Evolutionary conservation across 2,329 filamentous ascomycete species (phyloP).

Genomic region (Neofusicoccum laricinum): DNA sequence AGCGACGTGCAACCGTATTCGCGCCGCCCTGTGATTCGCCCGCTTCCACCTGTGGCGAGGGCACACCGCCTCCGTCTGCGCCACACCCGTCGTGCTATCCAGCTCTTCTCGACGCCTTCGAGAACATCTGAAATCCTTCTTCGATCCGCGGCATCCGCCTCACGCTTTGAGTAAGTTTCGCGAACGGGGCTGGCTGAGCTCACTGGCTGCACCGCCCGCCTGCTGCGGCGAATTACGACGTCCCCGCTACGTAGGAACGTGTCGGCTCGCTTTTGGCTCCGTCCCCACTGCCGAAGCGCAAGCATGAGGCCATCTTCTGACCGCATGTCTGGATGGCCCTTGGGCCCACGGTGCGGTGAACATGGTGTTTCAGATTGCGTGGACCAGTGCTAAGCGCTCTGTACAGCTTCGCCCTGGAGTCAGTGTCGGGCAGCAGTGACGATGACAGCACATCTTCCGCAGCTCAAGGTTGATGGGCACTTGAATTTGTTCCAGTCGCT

Average conservation of each 20-base stretch:
- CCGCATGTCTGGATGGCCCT: neutral
- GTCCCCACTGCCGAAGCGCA: neutral
- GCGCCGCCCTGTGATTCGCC: neutral
- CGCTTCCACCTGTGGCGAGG: too few relatives aligned
- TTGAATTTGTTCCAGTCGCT: too few relatives aligned
- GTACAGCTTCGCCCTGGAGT: neutral
- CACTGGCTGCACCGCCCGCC: neutral
- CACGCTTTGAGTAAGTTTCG: neutral
- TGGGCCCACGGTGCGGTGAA: conserved; percentile 10
- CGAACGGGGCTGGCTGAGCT: neutral
- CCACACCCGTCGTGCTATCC: neutral
- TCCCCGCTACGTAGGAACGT: neutral
- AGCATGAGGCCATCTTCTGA: neutral
- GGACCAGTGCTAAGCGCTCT: neutral
- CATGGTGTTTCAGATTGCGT: conserved; percentile 1
- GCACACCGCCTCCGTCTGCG: neutral
- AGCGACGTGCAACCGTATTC: neutral
- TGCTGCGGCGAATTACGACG: neutral
- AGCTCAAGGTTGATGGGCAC: too few relatives aligned
- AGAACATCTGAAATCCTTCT: neutral
- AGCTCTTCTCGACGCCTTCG: neutral
- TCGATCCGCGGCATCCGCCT: neutral
- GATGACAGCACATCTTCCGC: too few relatives aligned
- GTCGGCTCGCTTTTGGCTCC: neutral
- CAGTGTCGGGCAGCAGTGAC: too few relatives aligned